Percentiles rank a stretch among this genome's conserved stretches.
Conservation (phyloP, 148 eudicot species). For the Spergularia marina region DNA sequence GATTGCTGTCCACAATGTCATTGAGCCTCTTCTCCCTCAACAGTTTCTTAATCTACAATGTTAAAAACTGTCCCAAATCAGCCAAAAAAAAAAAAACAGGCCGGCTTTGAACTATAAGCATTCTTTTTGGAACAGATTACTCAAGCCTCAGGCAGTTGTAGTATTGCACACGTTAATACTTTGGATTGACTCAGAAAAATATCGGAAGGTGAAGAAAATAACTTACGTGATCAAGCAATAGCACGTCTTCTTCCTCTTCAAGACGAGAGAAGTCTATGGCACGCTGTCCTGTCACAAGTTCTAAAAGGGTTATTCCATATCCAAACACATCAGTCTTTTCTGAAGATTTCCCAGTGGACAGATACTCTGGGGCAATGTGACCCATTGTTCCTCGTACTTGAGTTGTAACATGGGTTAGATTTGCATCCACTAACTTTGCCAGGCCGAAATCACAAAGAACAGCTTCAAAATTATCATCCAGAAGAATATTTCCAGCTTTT, state of each 20-base stretch:
- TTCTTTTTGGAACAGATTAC: no score
- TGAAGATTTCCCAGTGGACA: constrained; percentile 91
- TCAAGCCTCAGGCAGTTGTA: no score
- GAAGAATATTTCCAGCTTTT: constrained; percentile 91
- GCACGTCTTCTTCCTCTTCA: constrained; percentile 92
- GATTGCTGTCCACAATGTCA: constrained; percentile 74
- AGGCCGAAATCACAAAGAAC: constrained; percentile 94
- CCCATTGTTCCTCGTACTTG: constrained; percentile 98
- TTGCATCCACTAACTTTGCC: constrained; percentile 71
- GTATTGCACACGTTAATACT: no score
- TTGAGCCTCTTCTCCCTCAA: constrained; percentile 60
- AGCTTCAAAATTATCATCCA: constrained; percentile 73
- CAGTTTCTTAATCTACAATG: constrained; percentile 66
- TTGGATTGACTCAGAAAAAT: background rate
- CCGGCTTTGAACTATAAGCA: background rate
- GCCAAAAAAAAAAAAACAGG: no score
- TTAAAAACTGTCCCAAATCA: background rate
- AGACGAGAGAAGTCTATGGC: constrained; percentile 93
- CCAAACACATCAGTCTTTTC: constrained; percentile 97
- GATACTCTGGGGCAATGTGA: constrained; percentile 93
- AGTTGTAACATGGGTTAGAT: constrained; percentile 78
- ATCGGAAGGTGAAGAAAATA: background rate
- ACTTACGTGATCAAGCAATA: constrained; percentile 88
- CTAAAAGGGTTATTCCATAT: constrained; percentile 83
- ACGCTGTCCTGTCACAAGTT: constrained; percentile 90